Conservation (phyloP, 192 early-diverging fungal species). For the Coemansia umbellata region DNA sequence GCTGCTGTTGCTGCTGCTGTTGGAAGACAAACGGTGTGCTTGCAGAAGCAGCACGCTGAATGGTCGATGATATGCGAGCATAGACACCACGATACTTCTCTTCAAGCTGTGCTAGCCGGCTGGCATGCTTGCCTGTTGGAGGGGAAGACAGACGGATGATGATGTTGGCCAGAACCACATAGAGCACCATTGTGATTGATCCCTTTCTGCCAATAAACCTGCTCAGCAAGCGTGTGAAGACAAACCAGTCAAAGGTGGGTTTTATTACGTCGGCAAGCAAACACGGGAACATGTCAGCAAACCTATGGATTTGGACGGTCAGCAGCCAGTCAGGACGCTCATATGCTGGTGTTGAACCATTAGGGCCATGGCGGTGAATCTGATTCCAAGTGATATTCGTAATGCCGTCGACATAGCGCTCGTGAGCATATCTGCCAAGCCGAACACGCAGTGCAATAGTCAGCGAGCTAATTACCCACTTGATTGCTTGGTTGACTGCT, state of each 20-base stretch:
- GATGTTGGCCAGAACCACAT: slow-evolving; percentile 38
- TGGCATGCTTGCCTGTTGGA: slow-evolving; percentile 35
- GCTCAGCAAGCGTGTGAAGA: slow-evolving; percentile 49
- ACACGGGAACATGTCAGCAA: slow-evolving; percentile 50
- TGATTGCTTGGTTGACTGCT: slow-evolving; percentile 49
- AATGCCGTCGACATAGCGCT: slow-evolving; percentile 49
- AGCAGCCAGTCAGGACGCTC: slow-evolving; percentile 52
- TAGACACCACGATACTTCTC: slow-evolving; percentile 43
- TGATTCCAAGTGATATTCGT: slow-evolving; percentile 52
- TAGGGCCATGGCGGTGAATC: slow-evolving; percentile 26
- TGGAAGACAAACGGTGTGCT: slow-evolving; percentile 34
- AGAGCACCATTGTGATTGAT: slow-evolving; percentile 45
- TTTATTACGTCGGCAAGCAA: slow-evolving; percentile 48
- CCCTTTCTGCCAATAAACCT: slow-evolving; percentile 38
- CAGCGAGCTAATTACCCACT: slow-evolving; percentile 48
- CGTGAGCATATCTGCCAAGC: slow-evolving; percentile 38
- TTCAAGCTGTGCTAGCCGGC: slow-evolving; percentile 30
- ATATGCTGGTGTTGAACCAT: slow-evolving; percentile 20
- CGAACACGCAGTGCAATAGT: slow-evolving; percentile 48
- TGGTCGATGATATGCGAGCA: slow-evolving; percentile 36
- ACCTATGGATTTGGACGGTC: slow-evolving; percentile 50
- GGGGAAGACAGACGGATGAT: slow-evolving; percentile 44
- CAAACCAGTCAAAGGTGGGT: slow-evolving; percentile 48
- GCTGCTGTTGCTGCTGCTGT: slow-evolving; percentile 15
- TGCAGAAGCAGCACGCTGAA: slow-evolving; percentile 32